These are phyloP conservation scores for Melastoma candidum DNA, from an alignment of 441 rosid genomes.

Conservation along the genomic window DNA sequence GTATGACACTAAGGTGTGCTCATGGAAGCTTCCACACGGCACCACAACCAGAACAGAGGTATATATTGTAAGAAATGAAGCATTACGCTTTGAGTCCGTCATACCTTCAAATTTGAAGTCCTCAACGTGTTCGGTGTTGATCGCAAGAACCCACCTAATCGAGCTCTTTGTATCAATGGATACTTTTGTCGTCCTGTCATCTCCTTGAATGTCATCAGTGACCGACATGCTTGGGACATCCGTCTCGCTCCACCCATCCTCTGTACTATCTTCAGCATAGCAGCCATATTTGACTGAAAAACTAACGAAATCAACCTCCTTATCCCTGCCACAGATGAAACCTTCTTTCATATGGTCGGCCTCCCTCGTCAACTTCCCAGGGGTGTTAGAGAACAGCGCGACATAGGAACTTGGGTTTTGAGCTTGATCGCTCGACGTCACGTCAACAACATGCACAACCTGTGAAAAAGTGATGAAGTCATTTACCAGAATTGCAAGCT, in stretches of 20 bases:
- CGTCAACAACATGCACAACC: slow-evolving; percentile 93
- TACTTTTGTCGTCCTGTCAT: slow-evolving; percentile 37
- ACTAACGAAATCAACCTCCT: slow-evolving; percentile 60
- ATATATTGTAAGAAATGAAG: neutral
- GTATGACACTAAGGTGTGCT: neutral
- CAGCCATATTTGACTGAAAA: slow-evolving; percentile 75
- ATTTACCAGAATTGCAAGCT: neutral
- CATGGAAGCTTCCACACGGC: neutral
- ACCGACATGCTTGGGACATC: slow-evolving; percentile 56
- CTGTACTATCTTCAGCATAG: slow-evolving; percentile 40
- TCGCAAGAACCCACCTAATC: slow-evolving; percentile 71
- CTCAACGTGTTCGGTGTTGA: slow-evolving; percentile 62
- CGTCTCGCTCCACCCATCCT: slow-evolving; percentile 57
- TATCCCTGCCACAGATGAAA: slow-evolving; percentile 61
- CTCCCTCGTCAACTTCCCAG: slow-evolving; percentile 73
- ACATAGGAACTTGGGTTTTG: slow-evolving; percentile 44
- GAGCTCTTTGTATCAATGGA: slow-evolving; percentile 61
- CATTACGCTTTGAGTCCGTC: neutral
- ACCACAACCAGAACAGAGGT: neutral
- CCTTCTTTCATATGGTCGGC: slow-evolving; percentile 59
- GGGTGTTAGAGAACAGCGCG: slow-evolving; percentile 72
- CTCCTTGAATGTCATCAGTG: slow-evolving; percentile 28
- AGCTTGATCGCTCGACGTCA: slow-evolving; percentile 39
- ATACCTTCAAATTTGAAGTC: slow-evolving; percentile 61
- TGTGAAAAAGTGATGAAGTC: slow-evolving; percentile 21